A percentile compares a stretch with the other conserved stretches of the same genome.
These are phyloP conservation scores for Globisporangium canariense DNA, from an alignment of 352 stramenopile species.

Conservation along the genomic window DNA sequence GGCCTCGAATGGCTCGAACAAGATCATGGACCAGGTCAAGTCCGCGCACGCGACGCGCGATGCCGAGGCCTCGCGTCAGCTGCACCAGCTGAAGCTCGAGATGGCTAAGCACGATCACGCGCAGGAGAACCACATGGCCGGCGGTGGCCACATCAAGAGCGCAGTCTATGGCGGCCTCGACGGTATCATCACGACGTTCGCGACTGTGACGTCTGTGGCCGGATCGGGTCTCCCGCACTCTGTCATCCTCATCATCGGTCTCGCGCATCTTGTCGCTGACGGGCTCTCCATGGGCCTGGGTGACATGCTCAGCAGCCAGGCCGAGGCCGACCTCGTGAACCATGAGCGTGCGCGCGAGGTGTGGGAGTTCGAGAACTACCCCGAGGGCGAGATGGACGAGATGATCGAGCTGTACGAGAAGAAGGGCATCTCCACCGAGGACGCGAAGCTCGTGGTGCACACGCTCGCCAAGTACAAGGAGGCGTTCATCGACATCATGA, in stretches of 20 bases:
- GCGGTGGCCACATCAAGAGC: conserved; percentile 81
- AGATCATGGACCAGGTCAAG: conserved; percentile 54
- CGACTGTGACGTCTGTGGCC: conserved; percentile 92
- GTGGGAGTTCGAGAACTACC: conserved; percentile 96
- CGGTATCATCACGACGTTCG: conserved; percentile 95
- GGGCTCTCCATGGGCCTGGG: conserved; percentile 94
- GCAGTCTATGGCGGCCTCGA: conserved; percentile 95
- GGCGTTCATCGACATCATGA: conserved; percentile 98
- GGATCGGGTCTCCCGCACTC: conserved; percentile 84
- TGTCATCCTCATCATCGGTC: conserved; percentile 94
- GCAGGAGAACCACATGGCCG: conserved; percentile 67
- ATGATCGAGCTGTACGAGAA: conserved; percentile 96
- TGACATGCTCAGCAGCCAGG: conserved; percentile 93
- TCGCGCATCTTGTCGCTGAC: conserved; percentile 94
- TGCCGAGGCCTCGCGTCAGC: conserved; percentile 45
- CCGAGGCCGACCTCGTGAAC: conserved; percentile 91
- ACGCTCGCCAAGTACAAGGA: conserved; percentile 97
- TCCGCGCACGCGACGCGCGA: conserved; percentile 45
- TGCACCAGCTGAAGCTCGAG: conserved; percentile 69
- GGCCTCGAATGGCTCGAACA: conserved; percentile 17
- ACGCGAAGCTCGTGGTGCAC: conserved; percentile 89
- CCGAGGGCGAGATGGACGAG: conserved; percentile 94
- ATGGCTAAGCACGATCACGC: conserved; percentile 57
- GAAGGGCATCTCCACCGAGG: conserved; percentile 87
- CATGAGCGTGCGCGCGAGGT: conserved; percentile 90